phyloP scores from a whole-genome alignment of 805 yeast species.

The Candida odintsovae region DNA sequence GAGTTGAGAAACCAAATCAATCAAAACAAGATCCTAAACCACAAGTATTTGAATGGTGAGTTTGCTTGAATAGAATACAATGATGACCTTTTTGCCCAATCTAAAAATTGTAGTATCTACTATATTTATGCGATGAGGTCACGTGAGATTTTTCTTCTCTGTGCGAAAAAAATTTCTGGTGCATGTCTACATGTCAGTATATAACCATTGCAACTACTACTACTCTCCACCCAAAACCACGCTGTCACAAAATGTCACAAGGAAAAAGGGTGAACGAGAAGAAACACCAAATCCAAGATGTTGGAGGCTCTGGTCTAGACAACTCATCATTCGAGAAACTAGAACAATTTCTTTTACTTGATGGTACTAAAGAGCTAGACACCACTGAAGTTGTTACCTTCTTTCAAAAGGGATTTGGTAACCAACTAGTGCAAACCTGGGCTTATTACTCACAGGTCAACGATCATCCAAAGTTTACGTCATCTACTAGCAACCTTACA shows the following conservation, averaged over 20 bases:
- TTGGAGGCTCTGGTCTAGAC: neutral
- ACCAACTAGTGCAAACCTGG: conserved; percentile 40
- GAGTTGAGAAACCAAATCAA: neutral
- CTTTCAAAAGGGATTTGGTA: conserved; percentile 28
- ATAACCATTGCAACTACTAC: no score
- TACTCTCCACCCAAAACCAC: neutral
- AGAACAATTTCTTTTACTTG: conserved; percentile 9
- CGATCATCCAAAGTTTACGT: conserved; percentile 47
- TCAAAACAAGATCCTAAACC: neutral
- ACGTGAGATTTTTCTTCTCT: neutral
- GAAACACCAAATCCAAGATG: neutral
- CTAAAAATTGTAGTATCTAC: neutral
- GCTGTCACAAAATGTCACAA: neutral
- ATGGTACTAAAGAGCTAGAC: conserved; percentile 4
- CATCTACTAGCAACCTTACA: conserved; percentile 36
- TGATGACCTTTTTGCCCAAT: neutral
- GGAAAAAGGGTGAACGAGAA: neutral
- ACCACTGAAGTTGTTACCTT: conserved; percentile 23
- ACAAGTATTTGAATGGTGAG: neutral
- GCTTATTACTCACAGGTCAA: conserved; percentile 40
- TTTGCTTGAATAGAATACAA: neutral
- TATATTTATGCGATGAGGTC: neutral
- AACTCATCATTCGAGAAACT: conserved; percentile 14
- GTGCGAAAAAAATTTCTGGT: neutral
- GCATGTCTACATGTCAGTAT: no score